phyloP scores from a whole-genome alignment of 352 stramenopile genomes.

The Phytophthora sp. region DNA sequence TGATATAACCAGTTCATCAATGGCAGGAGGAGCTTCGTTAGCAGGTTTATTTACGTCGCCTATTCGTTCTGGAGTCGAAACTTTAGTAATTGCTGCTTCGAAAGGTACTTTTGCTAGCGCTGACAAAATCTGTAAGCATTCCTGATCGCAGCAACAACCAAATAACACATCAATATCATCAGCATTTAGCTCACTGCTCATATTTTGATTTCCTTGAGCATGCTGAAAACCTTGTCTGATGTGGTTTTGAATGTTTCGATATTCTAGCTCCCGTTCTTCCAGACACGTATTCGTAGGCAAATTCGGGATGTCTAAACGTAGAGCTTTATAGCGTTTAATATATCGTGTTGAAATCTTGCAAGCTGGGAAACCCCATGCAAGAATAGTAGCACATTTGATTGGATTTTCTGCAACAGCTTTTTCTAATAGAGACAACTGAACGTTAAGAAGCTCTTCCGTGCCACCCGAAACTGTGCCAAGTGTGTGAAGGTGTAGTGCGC shows the following conservation, averaged over 20 bases:
- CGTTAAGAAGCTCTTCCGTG: slow-evolving; percentile 29
- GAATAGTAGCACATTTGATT: slow-evolving; percentile 25
- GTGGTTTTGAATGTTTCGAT: slow-evolving; percentile 27
- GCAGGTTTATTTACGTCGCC: background rate
- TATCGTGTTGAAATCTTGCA: slow-evolving; percentile 36
- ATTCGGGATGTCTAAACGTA: slow-evolving; percentile 21
- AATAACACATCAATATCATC: slow-evolving; percentile 22
- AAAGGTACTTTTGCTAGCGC: slow-evolving; percentile 6
- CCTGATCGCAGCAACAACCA: slow-evolving; percentile 20
- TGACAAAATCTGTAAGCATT: slow-evolving; percentile 26
- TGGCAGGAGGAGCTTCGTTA: background rate
- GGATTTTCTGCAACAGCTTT: slow-evolving; percentile 27
- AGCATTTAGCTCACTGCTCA: background rate
- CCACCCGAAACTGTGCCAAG: slow-evolving; percentile 21
- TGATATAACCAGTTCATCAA: background rate
- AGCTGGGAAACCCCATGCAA: slow-evolving; percentile 39
- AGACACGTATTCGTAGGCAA: slow-evolving; percentile 1
- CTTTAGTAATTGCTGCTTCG: background rate
- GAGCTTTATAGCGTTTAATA: slow-evolving; percentile 40
- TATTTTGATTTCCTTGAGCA: slow-evolving; percentile 6
- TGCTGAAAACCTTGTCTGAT: slow-evolving; percentile 13
- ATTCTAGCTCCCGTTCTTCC: slow-evolving; percentile 32
- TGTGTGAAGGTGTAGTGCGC: slow-evolving; percentile 46
- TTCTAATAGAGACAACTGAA: slow-evolving; percentile 52
- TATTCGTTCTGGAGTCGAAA: background rate